Evolutionary conservation across 352 stramenopile species (phyloP), one percentile per base, ranked within the genome.

Genomic region (Achlya hypogyna): DNA sequence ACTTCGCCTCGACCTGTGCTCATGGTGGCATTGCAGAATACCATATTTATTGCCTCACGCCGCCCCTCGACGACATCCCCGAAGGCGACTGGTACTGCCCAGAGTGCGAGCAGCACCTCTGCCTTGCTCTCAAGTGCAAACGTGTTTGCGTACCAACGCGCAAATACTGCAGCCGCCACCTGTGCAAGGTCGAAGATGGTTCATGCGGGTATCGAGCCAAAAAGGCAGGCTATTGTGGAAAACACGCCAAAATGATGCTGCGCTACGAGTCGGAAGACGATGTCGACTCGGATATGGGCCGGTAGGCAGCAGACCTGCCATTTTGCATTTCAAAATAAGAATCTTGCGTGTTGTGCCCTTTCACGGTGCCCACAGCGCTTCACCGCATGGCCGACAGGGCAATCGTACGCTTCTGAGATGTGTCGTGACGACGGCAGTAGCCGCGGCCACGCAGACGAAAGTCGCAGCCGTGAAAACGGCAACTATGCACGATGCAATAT

Each of bases 51-150:
- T 91, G 82, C 54, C 65, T 91, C 10, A 53, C 66, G 5, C 82
- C 82, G 9, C 75, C 75, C 38, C 66, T 91, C 23, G 45, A 74
- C 0, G 42, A 60, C 0, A 72, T 89, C 14, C 81, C 82, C 0
- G 66, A 74, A 6, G 77, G 69, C 14, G 65, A 79, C 18, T 91
- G 82, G 82, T 88, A 74, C 52, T 91, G 82, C 53, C 74, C 78
- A 4, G 59, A 66, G 8, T 91, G 81, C 47, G 60, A 12, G 20
- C 22, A 67, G 23, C 18, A 45, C 14, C 5, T 35, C 25, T 67
- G 60, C 29, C 23, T 67, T 14, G 60, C 60, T 22, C 10, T 35
- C 5, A 56, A 58, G 32, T 67, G 60, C 60, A 54, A 58, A 10
- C 60, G 60, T 34, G 51, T 67, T 29, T 67, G 60, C 34, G 60